Conservation (phyloP, 2,329 filamentous ascomycete species). For the Ophiostoma sp. region DNA sequence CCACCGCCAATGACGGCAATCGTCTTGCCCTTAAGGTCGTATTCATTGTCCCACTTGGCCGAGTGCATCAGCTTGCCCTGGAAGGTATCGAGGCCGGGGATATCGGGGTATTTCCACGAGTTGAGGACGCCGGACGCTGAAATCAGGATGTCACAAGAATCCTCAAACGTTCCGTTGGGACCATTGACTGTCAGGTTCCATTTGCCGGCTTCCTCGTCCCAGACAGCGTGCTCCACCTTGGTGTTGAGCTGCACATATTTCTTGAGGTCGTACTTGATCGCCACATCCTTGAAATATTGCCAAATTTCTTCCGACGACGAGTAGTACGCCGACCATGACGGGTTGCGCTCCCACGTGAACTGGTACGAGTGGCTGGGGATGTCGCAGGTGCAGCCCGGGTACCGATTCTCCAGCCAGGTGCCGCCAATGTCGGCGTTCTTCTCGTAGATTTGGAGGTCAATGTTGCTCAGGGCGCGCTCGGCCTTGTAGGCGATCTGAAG, state of each 20-base stretch:
- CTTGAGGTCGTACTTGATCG: constrained; percentile 38
- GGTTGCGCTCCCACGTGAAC: constrained; percentile 57
- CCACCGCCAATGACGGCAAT: constrained; percentile 39
- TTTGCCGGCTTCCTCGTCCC: constrained; percentile 45
- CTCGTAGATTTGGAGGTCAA: constrained; percentile 59
- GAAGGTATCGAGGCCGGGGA: constrained; percentile 39
- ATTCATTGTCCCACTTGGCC: constrained; percentile 33
- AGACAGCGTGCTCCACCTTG: constrained; percentile 34
- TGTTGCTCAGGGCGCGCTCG: constrained; percentile 31
- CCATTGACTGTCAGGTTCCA: constrained; percentile 37
- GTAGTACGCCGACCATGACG: constrained; percentile 37
- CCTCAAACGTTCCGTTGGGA: constrained; percentile 27
- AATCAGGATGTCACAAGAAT: constrained; percentile 29
- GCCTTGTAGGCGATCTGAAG: constrained; percentile 25
- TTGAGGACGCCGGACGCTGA: constrained; percentile 31
- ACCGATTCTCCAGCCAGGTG: constrained; percentile 62
- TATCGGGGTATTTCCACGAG: constrained; percentile 33
- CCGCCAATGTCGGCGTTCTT: constrained; percentile 57
- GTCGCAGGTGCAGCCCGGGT: constrained; percentile 58
- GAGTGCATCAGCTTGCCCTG: constrained; percentile 36
- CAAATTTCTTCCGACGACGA: constrained; percentile 31
- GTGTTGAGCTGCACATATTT: constrained; percentile 45
- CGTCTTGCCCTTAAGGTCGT: constrained; percentile 32
- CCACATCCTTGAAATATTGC: constrained; percentile 39
- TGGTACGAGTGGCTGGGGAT: constrained; percentile 62